Conservation (phyloP, 2,329 filamentous ascomycete genomes). For the Fusarium longipes region DNA sequence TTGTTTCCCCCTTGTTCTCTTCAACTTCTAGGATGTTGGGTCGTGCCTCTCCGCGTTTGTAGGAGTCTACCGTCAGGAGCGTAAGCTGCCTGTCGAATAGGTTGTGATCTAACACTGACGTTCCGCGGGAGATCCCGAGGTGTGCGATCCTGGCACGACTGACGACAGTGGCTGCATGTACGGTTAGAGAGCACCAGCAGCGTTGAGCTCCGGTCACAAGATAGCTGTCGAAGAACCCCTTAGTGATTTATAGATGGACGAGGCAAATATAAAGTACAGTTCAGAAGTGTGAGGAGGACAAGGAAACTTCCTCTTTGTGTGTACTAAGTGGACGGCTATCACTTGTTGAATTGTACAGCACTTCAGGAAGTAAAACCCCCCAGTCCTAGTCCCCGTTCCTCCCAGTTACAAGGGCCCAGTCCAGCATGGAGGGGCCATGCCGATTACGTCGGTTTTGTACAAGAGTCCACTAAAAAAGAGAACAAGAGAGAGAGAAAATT, state of each 20-base stretch:
- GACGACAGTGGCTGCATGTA: constrained; percentile 47
- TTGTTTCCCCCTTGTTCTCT: no score
- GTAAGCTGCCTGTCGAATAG: not conserved
- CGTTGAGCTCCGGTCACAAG: constrained; percentile 5
- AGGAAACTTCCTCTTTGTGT: not conserved
- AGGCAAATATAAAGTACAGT: not conserved
- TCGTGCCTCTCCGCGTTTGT: not conserved
- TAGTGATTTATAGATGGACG: not conserved
- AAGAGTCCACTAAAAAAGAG: constrained; percentile 28
- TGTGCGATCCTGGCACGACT: constrained; percentile 41
- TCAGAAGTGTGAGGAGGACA: not conserved
- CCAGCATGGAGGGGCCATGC: constrained; percentile 27
- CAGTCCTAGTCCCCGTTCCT: not conserved
- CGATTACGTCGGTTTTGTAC: constrained; percentile 41
- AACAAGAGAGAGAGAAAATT: constrained; percentile 25
- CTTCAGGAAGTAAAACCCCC: not conserved
- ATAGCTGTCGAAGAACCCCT: not conserved
- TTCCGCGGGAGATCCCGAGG: constrained; percentile 46
- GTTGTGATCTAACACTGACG: constrained; percentile 13
- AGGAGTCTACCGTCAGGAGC: not conserved
- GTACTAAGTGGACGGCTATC: not conserved
- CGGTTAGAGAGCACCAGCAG: constrained; percentile 34
- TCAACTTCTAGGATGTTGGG: not conserved
- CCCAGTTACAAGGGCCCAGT: constrained; percentile 11
- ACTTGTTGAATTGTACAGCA: constrained; percentile 8